Evolutionary conservation across 1,284 basidiomycete genomes (phyloP), one percentile per base, ranked within the genome.

Genomic region (Cryptococcus floricola): DNA sequence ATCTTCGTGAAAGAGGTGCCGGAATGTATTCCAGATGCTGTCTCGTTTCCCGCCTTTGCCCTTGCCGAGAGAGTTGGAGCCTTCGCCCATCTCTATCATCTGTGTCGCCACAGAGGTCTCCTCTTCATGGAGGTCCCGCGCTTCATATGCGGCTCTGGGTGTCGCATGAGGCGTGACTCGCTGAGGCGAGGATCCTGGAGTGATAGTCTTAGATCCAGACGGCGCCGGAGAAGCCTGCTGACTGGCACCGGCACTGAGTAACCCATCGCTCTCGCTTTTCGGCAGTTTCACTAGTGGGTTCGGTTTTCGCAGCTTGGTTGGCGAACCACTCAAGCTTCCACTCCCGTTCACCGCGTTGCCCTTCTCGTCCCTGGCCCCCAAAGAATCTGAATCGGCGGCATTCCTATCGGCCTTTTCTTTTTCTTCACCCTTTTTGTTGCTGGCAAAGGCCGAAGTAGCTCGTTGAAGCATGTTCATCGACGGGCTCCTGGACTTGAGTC

Each of bases 391-490:
- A 9, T 42, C 41, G 41, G n/a, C 16, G 16, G n/a, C 41, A n/a
- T 46, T 25, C 14, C 19, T 42, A 12, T 46, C 45, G 18, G 10
- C 52, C 42, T 59, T 54, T 4, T 53, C 51, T 56, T 63, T 56
- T 12, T 65, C 60, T 3, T 60, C 62, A 2, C 34, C 52, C 48
- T 60, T 61, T 38, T 61, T 62, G 2, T 53, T 57, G 19, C 63
- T 58, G 1, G 56, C 56, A 4, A 91, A 68, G 0, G 76, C 91
- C 0, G 90, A 93, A 0, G 91, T 93, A 0, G 91, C 92, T 6
- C 92, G 84, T 65, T 95, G 92, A 80, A 96, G 88, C 74, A 96
- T 94, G 68, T 87, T 93, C 53, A 95, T 87, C 55, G 91, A 93
- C 5, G 88, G 87, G 1, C 88, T 85, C 7, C 91, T 81, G 31